Evolutionary conservation across 192 early-diverging fungal species (phyloP).

Genomic region (Coemansia sp.): DNA sequence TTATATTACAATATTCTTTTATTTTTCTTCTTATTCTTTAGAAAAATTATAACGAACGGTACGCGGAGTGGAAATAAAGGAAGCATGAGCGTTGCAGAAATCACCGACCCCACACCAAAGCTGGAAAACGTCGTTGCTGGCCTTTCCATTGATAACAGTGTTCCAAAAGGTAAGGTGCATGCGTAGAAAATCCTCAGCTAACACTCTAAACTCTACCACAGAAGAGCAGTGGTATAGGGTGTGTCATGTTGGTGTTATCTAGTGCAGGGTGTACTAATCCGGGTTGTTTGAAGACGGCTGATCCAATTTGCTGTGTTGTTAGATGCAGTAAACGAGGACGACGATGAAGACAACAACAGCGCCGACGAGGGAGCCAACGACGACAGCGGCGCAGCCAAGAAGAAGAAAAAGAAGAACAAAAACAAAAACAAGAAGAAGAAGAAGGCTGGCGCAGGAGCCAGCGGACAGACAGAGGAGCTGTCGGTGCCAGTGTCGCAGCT

Average conservation of each 20-base stretch:
- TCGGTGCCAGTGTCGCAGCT: conserved; percentile 81
- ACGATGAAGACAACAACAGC: conserved; percentile 6
- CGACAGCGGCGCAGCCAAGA: conserved; percentile 16
- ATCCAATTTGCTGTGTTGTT: neutral
- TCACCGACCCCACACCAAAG: neutral
- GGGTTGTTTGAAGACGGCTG: neutral
- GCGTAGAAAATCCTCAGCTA: neutral
- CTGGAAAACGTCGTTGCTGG: conserved; percentile 9
- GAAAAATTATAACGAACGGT: neutral
- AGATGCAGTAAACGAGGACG: neutral
- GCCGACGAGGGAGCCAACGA: conserved; percentile 9
- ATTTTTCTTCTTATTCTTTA: neutral
- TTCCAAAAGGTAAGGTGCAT: conserved; percentile 13
- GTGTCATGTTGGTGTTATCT: neutral
- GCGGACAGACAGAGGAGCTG: conserved; percentile 64
- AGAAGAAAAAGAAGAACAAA: conserved; percentile 64
- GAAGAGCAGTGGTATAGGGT: no score
- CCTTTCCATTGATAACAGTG: conserved; percentile 13
- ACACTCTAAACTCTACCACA: no score
- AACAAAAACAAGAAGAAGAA: conserved; percentile 70
- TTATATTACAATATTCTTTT: neutral
- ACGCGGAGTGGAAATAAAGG: neutral
- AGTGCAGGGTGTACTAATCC: neutral
- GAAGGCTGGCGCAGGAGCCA: conserved; percentile 46
- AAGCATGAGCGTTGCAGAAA: conserved; percentile 22